Percentiles rank a stretch among this genome's conserved stretches.
Evolutionary conservation across 2,329 filamentous ascomycete genomes (phyloP).

Genomic region (Coniochaeta pulveracea): DNA sequence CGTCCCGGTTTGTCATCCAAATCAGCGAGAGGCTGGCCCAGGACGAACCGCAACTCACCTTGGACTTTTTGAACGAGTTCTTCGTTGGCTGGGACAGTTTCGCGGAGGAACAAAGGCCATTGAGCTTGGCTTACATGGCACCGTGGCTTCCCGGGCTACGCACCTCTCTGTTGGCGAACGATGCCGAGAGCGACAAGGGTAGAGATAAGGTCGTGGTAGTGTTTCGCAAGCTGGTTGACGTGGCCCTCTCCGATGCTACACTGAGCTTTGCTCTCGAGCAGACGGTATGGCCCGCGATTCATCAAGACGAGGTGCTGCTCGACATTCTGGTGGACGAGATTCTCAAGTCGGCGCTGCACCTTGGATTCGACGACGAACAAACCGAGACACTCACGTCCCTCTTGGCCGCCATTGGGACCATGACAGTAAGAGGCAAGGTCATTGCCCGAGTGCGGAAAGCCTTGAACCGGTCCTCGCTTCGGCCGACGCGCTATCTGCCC

Average conservation of each 20-base stretch:
- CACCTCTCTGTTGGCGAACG: conserved; percentile 44
- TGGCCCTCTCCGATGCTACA: conserved; percentile 48
- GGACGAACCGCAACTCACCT: conserved; percentile 55
- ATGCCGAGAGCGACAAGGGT: conserved; percentile 53
- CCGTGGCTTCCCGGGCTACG: conserved; percentile 56
- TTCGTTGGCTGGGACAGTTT: conserved; percentile 64
- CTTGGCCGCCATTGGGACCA: conserved; percentile 50
- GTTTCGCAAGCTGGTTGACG: conserved; percentile 56
- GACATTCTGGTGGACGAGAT: conserved; percentile 60
- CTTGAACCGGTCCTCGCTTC: conserved; percentile 53
- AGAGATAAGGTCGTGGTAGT: conserved; percentile 52
- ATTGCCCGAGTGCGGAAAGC: conserved; percentile 56
- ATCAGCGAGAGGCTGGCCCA: conserved; percentile 53
- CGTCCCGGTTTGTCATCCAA: conserved; percentile 51
- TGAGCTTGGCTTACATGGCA: conserved; percentile 59
- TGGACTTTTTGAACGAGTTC: conserved; percentile 62
- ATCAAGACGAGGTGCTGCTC: conserved; percentile 51
- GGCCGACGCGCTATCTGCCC: conserved; percentile 52
- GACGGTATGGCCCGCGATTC: conserved; percentile 53
- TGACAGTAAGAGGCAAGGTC: conserved; percentile 54
- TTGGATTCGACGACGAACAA: conserved; percentile 45
- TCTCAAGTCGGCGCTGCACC: conserved; percentile 47
- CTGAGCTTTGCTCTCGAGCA: conserved; percentile 52
- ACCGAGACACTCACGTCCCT: conserved; percentile 51
- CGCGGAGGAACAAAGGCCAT: conserved; percentile 52